Evolutionary conservation across 2,329 filamentous ascomycete species (phyloP).

Genomic region (Gnomoniopsis sp.): DNA sequence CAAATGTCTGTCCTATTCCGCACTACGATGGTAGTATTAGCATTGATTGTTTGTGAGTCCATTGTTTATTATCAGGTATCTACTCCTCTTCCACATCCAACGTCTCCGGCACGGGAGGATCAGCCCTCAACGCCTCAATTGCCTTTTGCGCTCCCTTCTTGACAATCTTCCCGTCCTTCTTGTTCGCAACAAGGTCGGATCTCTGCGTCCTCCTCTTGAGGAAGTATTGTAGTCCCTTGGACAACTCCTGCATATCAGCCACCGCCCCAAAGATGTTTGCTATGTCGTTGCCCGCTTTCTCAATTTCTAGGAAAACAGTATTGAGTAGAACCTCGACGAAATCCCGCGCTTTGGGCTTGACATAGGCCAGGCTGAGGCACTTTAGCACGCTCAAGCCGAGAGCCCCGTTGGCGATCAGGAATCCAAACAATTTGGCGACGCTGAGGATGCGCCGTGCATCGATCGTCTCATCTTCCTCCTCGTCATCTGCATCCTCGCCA

Average conservation of each 20-base stretch:
- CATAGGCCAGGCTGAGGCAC: slow-evolving; percentile 72
- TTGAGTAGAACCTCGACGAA: slow-evolving; percentile 82
- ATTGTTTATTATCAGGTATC: background rate
- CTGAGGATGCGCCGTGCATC: slow-evolving; percentile 51
- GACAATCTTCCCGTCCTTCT: slow-evolving; percentile 45
- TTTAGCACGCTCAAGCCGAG: slow-evolving; percentile 53
- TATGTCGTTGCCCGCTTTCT: slow-evolving; percentile 40
- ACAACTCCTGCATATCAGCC: slow-evolving; percentile 63
- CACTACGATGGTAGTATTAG: too few relatives aligned
- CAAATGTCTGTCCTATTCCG: too few relatives aligned
- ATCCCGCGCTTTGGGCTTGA: slow-evolving; percentile 71
- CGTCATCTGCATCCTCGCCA: slow-evolving; percentile 58
- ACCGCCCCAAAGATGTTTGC: slow-evolving; percentile 64
- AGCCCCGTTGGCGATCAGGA: slow-evolving; percentile 43
- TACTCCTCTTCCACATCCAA: background rate
- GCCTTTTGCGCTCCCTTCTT: slow-evolving; percentile 45
- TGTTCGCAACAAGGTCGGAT: slow-evolving; percentile 51
- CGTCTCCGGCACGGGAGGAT: slow-evolving; percentile 16
- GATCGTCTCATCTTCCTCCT: slow-evolving; percentile 45
- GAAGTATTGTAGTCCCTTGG: slow-evolving; percentile 75
- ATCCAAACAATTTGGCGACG: slow-evolving; percentile 52
- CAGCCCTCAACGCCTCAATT: slow-evolving; percentile 32
- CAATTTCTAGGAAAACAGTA: slow-evolving; percentile 61
- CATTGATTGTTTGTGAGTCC: background rate
- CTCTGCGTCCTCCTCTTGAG: slow-evolving; percentile 70